phyloP scores from a whole-genome alignment of 306 rosid genomes.

The Geum urbanum region DNA sequence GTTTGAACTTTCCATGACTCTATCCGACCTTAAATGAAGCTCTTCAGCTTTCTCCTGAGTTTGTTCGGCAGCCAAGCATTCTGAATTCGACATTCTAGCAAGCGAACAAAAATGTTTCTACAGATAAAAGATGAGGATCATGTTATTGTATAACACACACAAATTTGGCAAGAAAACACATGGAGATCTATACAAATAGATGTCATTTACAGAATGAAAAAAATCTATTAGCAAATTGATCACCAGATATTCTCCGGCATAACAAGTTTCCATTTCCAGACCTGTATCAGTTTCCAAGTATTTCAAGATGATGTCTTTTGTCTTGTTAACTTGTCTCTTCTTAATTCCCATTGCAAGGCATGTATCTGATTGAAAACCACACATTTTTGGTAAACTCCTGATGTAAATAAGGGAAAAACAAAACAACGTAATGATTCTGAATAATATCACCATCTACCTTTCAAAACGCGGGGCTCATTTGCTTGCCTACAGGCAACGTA shows the following conservation, averaged over 20 bases:
- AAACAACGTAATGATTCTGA: not conserved
- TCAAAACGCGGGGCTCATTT: slow-evolving; percentile 13
- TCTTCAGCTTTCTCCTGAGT: slow-evolving; percentile 20
- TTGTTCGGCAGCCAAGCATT: slow-evolving; percentile 20
- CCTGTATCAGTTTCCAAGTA: slow-evolving; percentile 4
- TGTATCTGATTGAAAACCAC: slow-evolving; percentile 4
- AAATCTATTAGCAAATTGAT: not conserved
- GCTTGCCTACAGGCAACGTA: slow-evolving; percentile 20
- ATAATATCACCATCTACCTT: slow-evolving; percentile 1
- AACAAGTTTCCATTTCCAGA: slow-evolving; percentile 4
- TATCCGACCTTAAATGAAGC: slow-evolving; percentile 16
- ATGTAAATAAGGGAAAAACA: not conserved
- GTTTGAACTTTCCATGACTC: not conserved
- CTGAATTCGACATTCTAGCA: slow-evolving; percentile 18
- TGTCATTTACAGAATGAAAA: not conserved
- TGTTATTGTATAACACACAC: not conserved
- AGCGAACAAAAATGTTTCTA: slow-evolving; percentile 21
- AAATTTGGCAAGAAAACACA: not conserved
- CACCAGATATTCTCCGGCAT: slow-evolving; percentile 21
- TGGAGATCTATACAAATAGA: not conserved
- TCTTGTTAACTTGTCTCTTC: slow-evolving; percentile 7
- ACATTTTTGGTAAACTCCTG: too few relatives aligned
- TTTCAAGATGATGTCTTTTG: slow-evolving; percentile 2
- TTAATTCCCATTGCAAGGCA: slow-evolving; percentile 10
- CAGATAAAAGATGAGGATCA: not conserved